phyloP scores from a whole-genome alignment of 805 yeast genomes.

The Myxozyma mucilagina region DNA sequence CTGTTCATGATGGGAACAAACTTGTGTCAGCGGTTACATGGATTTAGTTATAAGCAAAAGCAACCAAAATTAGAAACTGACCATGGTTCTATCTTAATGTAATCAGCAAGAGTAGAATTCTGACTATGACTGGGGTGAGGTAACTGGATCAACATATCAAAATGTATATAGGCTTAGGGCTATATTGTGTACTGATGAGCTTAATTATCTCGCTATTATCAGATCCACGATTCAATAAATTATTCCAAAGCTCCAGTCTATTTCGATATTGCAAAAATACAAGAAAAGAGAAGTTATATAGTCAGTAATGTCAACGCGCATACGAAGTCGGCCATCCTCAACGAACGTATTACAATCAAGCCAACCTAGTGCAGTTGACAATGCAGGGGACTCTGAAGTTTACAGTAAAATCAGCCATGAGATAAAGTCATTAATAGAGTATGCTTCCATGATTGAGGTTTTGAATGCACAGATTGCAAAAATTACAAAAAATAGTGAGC shows the following conservation, averaged over 20 bases:
- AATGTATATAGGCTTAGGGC: no score
- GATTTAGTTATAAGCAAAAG: neutral
- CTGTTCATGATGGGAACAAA: neutral
- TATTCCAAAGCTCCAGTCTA: no score
- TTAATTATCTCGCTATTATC: no score
- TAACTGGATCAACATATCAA: no score
- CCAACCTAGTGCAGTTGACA: conserved; percentile 5
- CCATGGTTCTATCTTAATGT: no score
- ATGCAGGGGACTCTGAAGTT: conserved; percentile 25
- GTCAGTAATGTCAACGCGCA: conserved; percentile 19
- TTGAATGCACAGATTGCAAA: conserved; percentile 5
- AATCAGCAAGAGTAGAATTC: no score
- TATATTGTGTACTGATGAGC: no score
- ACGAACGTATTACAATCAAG: conserved; percentile 1
- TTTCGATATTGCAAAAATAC: no score
- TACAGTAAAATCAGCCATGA: conserved; percentile 24
- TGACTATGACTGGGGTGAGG: no score
- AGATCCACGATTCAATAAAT: no score
- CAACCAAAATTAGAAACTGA: no score
- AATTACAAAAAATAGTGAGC: neutral
- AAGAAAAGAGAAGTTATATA: neutral
- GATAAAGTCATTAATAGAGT: conserved; percentile 13
- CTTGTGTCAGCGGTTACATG: neutral
- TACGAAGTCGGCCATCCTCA: conserved; percentile 20
- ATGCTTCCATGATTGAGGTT: conserved; percentile 9